Conservation (phyloP, 2,329 filamentous ascomycete genomes). For the Aspergillus ochraceus region DNA sequence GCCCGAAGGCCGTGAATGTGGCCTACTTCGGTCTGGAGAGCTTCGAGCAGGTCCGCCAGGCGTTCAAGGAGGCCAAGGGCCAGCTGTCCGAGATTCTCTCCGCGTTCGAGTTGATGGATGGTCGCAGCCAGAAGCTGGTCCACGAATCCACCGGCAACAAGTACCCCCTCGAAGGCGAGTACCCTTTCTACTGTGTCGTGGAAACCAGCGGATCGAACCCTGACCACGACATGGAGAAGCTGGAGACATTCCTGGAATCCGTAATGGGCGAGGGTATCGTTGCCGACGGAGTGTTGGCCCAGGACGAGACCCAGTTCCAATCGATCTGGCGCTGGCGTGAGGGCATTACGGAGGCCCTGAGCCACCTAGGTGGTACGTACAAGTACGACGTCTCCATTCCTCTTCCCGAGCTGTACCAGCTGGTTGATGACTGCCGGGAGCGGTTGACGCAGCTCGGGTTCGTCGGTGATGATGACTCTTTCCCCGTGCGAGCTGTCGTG, state of each 20-base stretch:
- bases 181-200: slow-evolving; percentile 94
- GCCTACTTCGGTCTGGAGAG: slow-evolving; percentile 90
- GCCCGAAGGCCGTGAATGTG: slow-evolving; percentile 86
- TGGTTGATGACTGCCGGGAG: slow-evolving; percentile 81
- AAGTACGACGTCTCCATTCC: slow-evolving; percentile 99
- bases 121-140: slow-evolving; percentile 75
- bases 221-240: slow-evolving; percentile 90
- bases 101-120: slow-evolving; percentile 97
- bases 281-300: slow-evolving; percentile 83
- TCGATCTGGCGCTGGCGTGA: slow-evolving; percentile 91
- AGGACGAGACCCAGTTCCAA: slow-evolving; percentile 86
- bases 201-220: slow-evolving; percentile 94
- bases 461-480: slow-evolving; percentile 70
- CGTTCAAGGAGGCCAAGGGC: slow-evolving; percentile 84
- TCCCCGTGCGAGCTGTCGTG: slow-evolving; percentile 84
- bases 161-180: slow-evolving; percentile 75
- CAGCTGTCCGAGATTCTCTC: slow-evolving; percentile 94
- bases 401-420: slow-evolving; percentile 77
- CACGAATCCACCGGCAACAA: slow-evolving; percentile 72
- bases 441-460: slow-evolving; percentile 73
- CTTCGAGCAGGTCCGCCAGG: slow-evolving; percentile 82
- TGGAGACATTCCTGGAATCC: slow-evolving; percentile 85
- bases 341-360: slow-evolving; percentile 83
- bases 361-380: slow-evolving; percentile 92
- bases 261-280: slow-evolving; percentile 89